Conservation (phyloP, 345 rosid species). For the Lumnitzera racemosa region DNA sequence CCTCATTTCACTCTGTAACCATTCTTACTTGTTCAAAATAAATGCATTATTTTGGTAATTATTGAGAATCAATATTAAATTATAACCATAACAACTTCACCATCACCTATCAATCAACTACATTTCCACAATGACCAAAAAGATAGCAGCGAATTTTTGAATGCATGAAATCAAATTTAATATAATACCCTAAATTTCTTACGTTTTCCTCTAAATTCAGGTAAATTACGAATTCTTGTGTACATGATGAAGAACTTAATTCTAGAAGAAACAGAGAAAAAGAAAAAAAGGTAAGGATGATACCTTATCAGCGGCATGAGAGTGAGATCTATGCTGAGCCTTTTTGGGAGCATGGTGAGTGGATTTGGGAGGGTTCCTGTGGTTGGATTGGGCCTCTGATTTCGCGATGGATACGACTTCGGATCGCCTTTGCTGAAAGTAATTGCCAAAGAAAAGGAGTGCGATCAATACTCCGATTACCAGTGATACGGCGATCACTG, state of each 20-base stretch:
- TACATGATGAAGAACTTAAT: no score
- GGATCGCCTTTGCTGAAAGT: conserved; percentile 67
- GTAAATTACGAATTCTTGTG: no score
- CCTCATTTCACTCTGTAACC: no score
- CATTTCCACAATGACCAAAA: no score
- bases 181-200: no score
- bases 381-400: conserved; percentile 50
- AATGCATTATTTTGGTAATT: no score
- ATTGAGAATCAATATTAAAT: no score
- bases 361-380: conserved; percentile 45
- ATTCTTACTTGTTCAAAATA: no score
- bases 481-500: conserved; percentile 42
- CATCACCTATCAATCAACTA: not conserved
- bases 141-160: no score
- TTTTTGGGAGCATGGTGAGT: conserved; percentile 36
- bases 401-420: conserved; percentile 64
- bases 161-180: no score
- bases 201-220: no score
- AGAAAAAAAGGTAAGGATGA: not conserved
- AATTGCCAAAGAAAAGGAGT: conserved; percentile 63
- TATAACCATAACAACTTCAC: not conserved
- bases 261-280: no score
- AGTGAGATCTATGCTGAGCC: conserved; percentile 52
- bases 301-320: conserved; percentile 66
- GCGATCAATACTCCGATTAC: conserved; percentile 62